Evolutionary conservation across 495 filamentous ascomycete genomes (phyloP), one percentile per base, ranked within the genome.

Genomic region (Aspergillus avenaceus): DNA sequence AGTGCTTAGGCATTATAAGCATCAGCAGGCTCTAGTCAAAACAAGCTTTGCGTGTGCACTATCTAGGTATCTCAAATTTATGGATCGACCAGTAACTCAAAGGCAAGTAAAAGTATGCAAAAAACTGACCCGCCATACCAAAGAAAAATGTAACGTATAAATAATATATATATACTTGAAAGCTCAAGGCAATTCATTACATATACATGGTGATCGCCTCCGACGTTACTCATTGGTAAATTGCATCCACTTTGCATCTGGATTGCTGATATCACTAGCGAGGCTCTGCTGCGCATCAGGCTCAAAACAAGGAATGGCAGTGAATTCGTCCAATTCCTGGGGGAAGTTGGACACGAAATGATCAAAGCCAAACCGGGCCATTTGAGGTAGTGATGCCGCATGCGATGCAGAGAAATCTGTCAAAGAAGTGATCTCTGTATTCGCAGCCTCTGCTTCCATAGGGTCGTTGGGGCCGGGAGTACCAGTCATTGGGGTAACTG

Each of bases 331-430:
- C 26, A 76, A 45, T 38, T 76, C 73, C 49, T 74, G 71, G 2
- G 73, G 73, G 23, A 76, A 69, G 32, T 74, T 74, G 5, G 70
- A 73, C 6, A 75, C 66, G 27, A 75, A 76, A 45, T 73, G 69
- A 40, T 75, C 73, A 37, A 75, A 67, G 1, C 69, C 71, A 29
- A 72, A 70, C 54, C 66, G 67, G 1, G 69, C 58, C 52, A 70
- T 65, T 19, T 70, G 60, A 1, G 70, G 60, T 19, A 76, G 55
- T 1, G 34, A 38, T 1, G 52, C 50, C 24, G 62, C 50, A 45
- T 71, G 64, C 2, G 67, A 58, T 2, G 65, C 49, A 3, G 65
- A 55, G 43, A 69, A 72, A 29, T 60, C 61, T 6, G 68, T 62
- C 0, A 66, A 55, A 4, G 29, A 50, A 18, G 61, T 55, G 12